Conservation (phyloP, 2,329 filamentous ascomycete genomes). For the Metarhizium robertsii region DNA sequence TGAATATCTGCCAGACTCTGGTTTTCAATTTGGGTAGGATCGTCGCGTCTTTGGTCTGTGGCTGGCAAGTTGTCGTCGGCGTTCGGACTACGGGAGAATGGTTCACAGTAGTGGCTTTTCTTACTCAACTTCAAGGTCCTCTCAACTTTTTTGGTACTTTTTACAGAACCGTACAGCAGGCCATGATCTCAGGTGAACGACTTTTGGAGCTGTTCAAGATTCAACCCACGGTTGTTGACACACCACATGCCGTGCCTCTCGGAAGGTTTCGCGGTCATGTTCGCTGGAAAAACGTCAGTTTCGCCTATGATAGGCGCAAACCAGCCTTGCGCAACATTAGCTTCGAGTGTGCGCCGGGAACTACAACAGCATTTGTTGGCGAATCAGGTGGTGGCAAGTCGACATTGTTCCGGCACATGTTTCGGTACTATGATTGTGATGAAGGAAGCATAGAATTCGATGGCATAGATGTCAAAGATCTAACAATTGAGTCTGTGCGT, state of each 20-base stretch:
- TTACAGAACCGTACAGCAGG: conserved; percentile 90
- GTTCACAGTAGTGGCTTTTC: conserved; percentile 64
- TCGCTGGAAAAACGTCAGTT: conserved; percentile 79
- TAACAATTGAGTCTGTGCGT: conserved; percentile 90
- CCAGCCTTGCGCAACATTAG: conserved; percentile 74
- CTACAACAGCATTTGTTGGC: conserved; percentile 90
- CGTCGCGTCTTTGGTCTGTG: conserved; percentile 62
- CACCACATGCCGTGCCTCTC: conserved; percentile 53
- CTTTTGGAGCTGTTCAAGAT: conserved; percentile 96
- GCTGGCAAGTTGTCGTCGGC: conserved; percentile 65
- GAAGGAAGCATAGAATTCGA: conserved; percentile 78
- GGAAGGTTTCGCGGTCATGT: conserved; percentile 69
- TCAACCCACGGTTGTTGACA: conserved; percentile 80
- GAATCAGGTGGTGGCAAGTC: conserved; percentile 97
- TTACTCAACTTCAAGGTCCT: conserved; percentile 70
- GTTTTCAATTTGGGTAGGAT: conserved; percentile 73
- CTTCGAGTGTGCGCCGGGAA: conserved; percentile 81
- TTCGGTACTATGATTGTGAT: conserved; percentile 87
- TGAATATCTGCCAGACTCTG: conserved; percentile 73
- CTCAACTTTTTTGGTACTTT: conserved; percentile 90
- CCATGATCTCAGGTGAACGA: conserved; percentile 94
- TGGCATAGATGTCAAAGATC: conserved; percentile 69
- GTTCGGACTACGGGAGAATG: conserved; percentile 60
- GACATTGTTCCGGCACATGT: conserved; percentile 89
- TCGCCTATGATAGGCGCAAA: conserved; percentile 81